Conservation (phyloP, 164 flowering plant species). For the Stephania japonica region DNA sequence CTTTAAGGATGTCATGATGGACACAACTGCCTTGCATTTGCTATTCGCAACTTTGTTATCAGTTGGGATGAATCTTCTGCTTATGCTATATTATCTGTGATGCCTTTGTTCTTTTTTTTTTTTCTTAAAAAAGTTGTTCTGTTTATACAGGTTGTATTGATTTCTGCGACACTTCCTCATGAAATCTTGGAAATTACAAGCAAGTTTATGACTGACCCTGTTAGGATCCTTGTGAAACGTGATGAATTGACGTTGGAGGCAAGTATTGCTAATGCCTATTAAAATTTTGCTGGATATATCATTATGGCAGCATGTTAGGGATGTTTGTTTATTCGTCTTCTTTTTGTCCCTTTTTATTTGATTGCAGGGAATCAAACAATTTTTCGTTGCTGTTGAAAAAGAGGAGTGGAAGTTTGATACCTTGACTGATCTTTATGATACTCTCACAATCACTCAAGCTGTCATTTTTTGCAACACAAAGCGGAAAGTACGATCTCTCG, state of each 20-base stretch:
- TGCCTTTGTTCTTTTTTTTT: background rate
- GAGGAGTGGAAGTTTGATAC: slow-evolving; percentile 99
- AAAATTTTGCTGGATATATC: background rate
- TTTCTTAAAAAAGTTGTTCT: background rate
- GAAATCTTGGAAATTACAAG: slow-evolving; percentile 95
- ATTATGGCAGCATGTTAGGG: background rate
- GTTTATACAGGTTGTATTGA: slow-evolving; percentile 64
- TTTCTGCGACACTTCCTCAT: slow-evolving; percentile 96
- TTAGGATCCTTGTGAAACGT: slow-evolving; percentile 96
- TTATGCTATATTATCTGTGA: background rate
- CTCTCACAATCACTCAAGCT: slow-evolving; percentile 95
- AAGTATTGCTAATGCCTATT: background rate
- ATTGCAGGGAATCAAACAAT: slow-evolving; percentile 92
- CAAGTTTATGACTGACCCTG: slow-evolving; percentile 98
- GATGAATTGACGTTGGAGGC: slow-evolving; percentile 99
- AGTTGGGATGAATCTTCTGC: background rate
- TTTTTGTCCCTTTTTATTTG: background rate
- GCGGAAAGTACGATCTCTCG: slow-evolving; percentile 54
- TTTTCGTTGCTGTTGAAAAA: slow-evolving; percentile 92
- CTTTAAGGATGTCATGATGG: background rate
- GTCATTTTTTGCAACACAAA: slow-evolving; percentile 98
- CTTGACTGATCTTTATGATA: slow-evolving; percentile 89
- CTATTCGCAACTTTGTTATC: background rate
- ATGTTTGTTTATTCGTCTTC: background rate
- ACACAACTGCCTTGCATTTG: background rate